Evolutionary conservation across 1,139 yeast species (phyloP), one percentile per base, ranked within the genome.

Genomic region (Saccharomyces hybrid): DNA sequence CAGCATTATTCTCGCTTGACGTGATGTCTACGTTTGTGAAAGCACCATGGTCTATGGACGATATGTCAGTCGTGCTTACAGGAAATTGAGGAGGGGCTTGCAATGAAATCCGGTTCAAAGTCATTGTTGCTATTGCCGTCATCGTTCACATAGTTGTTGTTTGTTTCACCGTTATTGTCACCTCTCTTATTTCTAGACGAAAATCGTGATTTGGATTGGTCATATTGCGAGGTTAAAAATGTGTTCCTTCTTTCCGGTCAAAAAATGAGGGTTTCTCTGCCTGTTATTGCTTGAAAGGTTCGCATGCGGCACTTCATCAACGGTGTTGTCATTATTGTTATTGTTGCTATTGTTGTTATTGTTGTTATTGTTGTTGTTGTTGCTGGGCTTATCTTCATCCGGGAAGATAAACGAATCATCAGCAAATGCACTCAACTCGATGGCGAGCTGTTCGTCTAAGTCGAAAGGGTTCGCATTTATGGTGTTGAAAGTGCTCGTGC

Each of bases 371-470:
- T 51, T 47, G 19, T 47, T 50, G 47, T 52, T 53, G n/a, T 53
- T 56, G 47, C 57, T 56, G 16, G 84, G 84, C 66, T 85, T 84
- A 47, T 84, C 90, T 65, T 86, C 91, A 65, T 86, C 93, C 0
- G 90, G 89, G 65, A 86, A 86, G 2, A 86, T 79, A 61, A 86
- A 86, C 7, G 86, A 78, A 59, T 85, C 90, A 63, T 86, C 90
- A 0, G 90, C 91, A 75, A 86, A 86, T 1, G 89, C 90, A 16
- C 89, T 86, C 61, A 86, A 74, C 66, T 86, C 93, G 38, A 85
- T 81, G 29, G 86, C 81, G 29, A 85, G 71, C 61, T 85, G 85
- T 55, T 85, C 88, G 64, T 85, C 90, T 44, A 81, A 78, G 56
- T 77, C 82, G 60, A 68, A 73, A 16, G 49, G 49, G 4, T 28